Evolutionary conservation across 176 grass and related monocot species (phyloP), one percentile per base, ranked within the genome.

Genomic region (Triticum timopheevii): DNA sequence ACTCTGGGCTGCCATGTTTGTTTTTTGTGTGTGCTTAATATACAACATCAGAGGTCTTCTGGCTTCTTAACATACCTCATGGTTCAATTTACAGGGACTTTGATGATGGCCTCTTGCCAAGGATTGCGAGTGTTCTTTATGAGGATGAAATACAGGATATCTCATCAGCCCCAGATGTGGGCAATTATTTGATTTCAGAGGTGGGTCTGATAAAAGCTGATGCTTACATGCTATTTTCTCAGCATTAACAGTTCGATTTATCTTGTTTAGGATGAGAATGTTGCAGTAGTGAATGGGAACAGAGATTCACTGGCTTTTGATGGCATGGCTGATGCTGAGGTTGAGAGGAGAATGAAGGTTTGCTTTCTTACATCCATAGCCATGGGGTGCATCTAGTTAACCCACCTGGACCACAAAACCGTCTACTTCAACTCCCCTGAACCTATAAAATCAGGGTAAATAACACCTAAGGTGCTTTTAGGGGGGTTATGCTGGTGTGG

Each of bases 111-210:
- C 78, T 99, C 71, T 88, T 99, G 83, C 92, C 92, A 78, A 91
- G 83, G 71, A 91, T 96, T 83, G 76, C 61, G 80, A 88, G 81
- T 85, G 68, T 93, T 77, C 67, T 79, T 7, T 96, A 94, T 84
- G 97, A 99, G 88, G 92, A 99, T 67, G 94, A 99, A 61, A 86
- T 94, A 77, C 91, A 87, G 90, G 82, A 91, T 90, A 83, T 96
- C 56, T 81, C 93, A 80, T 85, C 88, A 89, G 88, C 94, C 91
- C 94, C 97, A 70, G 97, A 99, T 90, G 94, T 93, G 50, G 89
- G 97, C 75, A 94, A 86, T 69, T 99, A 96, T 85, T 99, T 99
- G 80, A 88, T 94, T 80, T 93, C 82, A 73, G 94, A 98, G 92
- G 97, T 96, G 90, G 68, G 22, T 72, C 80, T 80, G 36, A 27